phyloP scores from a whole-genome alignment of 352 stramenopile species.

The Globisporangium mamillatum region DNA sequence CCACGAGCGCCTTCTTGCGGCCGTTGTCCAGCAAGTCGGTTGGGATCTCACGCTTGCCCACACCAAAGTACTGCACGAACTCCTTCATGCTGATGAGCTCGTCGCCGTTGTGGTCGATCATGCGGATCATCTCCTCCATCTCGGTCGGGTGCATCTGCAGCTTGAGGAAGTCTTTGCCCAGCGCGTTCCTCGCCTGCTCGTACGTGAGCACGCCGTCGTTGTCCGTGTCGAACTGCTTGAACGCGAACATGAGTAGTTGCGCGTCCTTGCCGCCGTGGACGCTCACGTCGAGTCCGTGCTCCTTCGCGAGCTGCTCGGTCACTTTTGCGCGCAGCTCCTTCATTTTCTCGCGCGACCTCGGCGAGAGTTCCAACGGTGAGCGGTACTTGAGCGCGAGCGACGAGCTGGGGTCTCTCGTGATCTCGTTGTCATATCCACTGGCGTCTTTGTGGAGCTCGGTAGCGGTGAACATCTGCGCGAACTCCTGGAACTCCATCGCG shows the following conservation, averaged over 20 bases:
- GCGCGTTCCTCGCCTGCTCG: slow-evolving; percentile 54
- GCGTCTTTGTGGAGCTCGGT: slow-evolving; percentile 8
- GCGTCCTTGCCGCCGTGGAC: slow-evolving; percentile 65
- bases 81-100: slow-evolving; percentile 76
- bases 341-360: slow-evolving; percentile 55
- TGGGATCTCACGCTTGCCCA: slow-evolving; percentile 49
- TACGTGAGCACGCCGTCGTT: slow-evolving; percentile 77
- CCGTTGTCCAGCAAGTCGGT: slow-evolving; percentile 64
- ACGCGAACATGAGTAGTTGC: slow-evolving; percentile 67
- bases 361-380: slow-evolving; percentile 59
- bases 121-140: slow-evolving; percentile 70
- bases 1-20: slow-evolving; percentile 54
- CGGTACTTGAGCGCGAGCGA: slow-evolving; percentile 66
- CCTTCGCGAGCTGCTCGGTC: slow-evolving; percentile 48
- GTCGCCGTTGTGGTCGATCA: slow-evolving; percentile 73
- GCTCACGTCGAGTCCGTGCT: slow-evolving; percentile 50
- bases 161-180: slow-evolving; percentile 61
- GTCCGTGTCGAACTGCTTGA: slow-evolving; percentile 76
- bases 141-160: slow-evolving; percentile 48
- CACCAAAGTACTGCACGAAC: slow-evolving; percentile 82
- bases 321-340: slow-evolving; percentile 63
- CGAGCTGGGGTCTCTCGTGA: slow-evolving; percentile 43
- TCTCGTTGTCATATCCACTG: not conserved
- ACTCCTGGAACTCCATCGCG: slow-evolving; percentile 66
- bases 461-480: slow-evolving; percentile 67